Conservation (phyloP, 1,284 basidiomycete species). For the Ustilago loliicola region DNA sequence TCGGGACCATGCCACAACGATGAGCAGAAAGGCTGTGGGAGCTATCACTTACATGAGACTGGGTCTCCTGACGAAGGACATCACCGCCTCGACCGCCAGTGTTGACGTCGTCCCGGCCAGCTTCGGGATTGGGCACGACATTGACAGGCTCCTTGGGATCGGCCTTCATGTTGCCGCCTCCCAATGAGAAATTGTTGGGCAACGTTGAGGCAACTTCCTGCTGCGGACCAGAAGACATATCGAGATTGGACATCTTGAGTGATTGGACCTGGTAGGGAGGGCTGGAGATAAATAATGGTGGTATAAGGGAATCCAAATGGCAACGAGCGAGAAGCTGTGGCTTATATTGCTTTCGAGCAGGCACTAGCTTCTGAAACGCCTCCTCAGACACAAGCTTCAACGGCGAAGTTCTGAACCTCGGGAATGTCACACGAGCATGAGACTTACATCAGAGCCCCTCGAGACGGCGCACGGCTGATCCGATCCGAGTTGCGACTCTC, state of each 20-base stretch:
- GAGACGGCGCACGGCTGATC: too few species aligned
- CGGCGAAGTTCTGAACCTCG: not conserved
- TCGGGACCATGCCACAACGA: not conserved
- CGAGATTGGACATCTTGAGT: slow-evolving; percentile 30
- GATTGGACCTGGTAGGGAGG: not conserved
- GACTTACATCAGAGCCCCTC: not conserved
- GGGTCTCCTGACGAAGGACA: slow-evolving; percentile 21
- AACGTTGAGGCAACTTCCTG: slow-evolving; percentile 38
- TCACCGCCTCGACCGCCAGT: slow-evolving; percentile 43
- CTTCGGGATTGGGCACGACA: slow-evolving; percentile 30
- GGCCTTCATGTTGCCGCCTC: slow-evolving; percentile 35
- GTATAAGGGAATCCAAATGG: not conserved
- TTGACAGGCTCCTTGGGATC: slow-evolving; percentile 35
- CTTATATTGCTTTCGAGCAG: not conserved
- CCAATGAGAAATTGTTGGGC: slow-evolving; percentile 44
- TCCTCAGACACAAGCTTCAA: too few species aligned
- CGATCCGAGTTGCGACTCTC: not conserved
- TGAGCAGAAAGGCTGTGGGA: not conserved
- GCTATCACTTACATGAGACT: slow-evolving; percentile 33
- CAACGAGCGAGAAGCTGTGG: not conserved
- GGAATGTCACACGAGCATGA: not conserved
- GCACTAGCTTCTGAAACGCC: too few species aligned
- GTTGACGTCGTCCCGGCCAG: slow-evolving; percentile 37
- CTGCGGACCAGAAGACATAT: slow-evolving; percentile 31
- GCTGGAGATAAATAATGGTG: not conserved